Evolutionary conservation across 306 rosid species (phyloP).

Genomic region (Quercus berberidifolia): DNA sequence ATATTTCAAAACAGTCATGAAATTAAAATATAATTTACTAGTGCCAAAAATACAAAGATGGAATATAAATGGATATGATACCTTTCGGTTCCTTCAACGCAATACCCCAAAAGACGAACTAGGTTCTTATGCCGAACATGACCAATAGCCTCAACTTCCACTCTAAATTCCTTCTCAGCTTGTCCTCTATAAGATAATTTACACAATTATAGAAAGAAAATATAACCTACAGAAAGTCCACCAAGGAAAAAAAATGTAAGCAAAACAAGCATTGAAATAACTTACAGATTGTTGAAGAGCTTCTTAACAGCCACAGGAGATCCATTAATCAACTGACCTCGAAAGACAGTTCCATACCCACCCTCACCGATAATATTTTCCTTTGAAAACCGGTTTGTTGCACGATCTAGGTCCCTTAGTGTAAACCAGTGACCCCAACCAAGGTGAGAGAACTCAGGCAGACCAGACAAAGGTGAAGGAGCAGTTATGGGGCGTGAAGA

Average conservation of each 20-base stretch:
- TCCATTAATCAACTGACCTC: slow-evolving; percentile 72
- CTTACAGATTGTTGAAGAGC: slow-evolving; percentile 89
- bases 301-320: slow-evolving; percentile 89
- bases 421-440: slow-evolving; percentile 99
- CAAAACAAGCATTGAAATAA: slow-evolving; percentile 16
- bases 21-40: background rate
- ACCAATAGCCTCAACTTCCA: slow-evolving; percentile 97
- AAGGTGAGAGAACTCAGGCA: slow-evolving; percentile 89
- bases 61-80: slow-evolving; percentile 24
- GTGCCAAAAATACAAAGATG: slow-evolving; percentile 1
- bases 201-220: background rate
- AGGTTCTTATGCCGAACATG: slow-evolving; percentile 92
- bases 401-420: slow-evolving; percentile 82
- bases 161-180: slow-evolving; percentile 93
- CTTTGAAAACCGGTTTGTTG: slow-evolving; percentile 75
- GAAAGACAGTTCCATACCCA: slow-evolving; percentile 90
- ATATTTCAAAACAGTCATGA: slow-evolving; percentile 9
- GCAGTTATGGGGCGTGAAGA: slow-evolving; percentile 52
- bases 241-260: background rate
- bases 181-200: slow-evolving; percentile 61
- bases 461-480: slow-evolving; percentile 74
- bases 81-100: slow-evolving; percentile 97
- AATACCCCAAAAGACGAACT: slow-evolving; percentile 86
- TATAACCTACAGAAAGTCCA: background rate
- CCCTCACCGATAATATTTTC: slow-evolving; percentile 94